Conservation (phyloP, 768 basidiomycete genomes). For the Mycena galopus region DNA sequence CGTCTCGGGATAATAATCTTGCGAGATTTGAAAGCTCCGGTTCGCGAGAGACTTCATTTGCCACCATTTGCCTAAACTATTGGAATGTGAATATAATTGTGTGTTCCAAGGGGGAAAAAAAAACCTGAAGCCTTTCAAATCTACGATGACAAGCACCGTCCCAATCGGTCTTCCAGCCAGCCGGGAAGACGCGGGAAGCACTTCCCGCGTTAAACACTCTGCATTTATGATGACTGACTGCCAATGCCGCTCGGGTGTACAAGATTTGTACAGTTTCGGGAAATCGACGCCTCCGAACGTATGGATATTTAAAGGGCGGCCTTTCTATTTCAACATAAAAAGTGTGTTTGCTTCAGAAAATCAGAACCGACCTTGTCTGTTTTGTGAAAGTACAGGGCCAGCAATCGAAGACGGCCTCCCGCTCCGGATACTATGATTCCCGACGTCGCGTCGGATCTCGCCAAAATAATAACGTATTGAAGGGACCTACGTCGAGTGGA, state of each 20-base stretch:
- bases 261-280: conserved; percentile 65
- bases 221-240: conserved; percentile 73
- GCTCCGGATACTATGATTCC: conserved; percentile 72
- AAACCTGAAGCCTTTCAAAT: conserved; percentile 79
- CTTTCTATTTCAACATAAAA: conserved; percentile 58
- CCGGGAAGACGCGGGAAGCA: conserved; percentile 74
- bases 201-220: conserved; percentile 71
- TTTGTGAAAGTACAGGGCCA: conserved; percentile 90
- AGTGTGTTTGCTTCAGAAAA: not conserved
- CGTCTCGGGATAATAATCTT: conserved; percentile 86
- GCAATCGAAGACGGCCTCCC: conserved; percentile 75
- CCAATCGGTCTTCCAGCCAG: conserved; percentile 64
- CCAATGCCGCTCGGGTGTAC: conserved; percentile 74
- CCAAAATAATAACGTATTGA: not conserved
- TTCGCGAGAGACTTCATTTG: conserved; percentile 71
- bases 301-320: conserved; percentile 80
- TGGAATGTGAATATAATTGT: not conserved
- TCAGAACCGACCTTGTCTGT: conserved; percentile 71
- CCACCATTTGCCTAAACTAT: conserved; percentile 79
- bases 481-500: conserved; percentile 73
- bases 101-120: conserved; percentile 30
- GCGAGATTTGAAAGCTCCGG: conserved; percentile 83
- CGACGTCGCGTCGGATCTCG: conserved; percentile 1
- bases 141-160: conserved; percentile 73
- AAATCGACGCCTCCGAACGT: conserved; percentile 72